phyloP scores from a whole-genome alignment of 2,329 filamentous ascomycete genomes.

The Hymenoscyphus infarciens region DNA sequence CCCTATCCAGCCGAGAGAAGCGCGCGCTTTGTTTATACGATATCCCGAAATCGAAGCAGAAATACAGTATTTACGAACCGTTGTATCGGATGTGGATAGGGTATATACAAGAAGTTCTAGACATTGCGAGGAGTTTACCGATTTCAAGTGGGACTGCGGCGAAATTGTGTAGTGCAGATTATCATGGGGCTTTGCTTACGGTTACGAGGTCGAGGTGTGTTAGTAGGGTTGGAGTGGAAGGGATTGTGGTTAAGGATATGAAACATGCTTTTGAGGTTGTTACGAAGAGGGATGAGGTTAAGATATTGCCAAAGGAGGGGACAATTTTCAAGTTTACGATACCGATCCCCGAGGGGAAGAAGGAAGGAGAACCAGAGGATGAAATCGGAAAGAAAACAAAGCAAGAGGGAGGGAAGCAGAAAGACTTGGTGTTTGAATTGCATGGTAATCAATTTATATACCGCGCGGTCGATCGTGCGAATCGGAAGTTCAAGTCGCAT shows the following conservation, averaged over 20 bases:
- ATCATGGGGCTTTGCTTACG: constrained; percentile 80
- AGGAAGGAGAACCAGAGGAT: constrained; percentile 22
- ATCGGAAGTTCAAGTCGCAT: constrained; percentile 86
- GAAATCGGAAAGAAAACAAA: constrained; percentile 23
- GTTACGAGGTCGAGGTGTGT: constrained; percentile 80
- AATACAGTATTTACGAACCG: constrained; percentile 73
- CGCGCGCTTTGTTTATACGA: constrained; percentile 70
- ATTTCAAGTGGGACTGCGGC: constrained; percentile 51
- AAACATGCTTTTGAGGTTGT: constrained; percentile 84
- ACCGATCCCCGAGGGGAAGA: constrained; percentile 37
- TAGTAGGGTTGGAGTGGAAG: constrained; percentile 75
- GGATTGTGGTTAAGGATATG: constrained; percentile 86
- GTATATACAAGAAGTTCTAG: constrained; percentile 81
- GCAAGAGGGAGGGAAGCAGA: constrained; percentile 22
- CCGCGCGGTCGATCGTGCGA: constrained; percentile 78
- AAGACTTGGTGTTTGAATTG: constrained; percentile 72
- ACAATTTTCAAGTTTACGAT: constrained; percentile 79
- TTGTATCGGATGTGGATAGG: constrained; percentile 76
- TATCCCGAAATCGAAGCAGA: constrained; percentile 63
- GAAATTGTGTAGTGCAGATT: constrained; percentile 81
- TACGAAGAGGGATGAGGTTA: constrained; percentile 66
- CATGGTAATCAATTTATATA: constrained; percentile 84
- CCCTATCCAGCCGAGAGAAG: constrained; percentile 77
- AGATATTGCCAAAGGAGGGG: constrained; percentile 84
- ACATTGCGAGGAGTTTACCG: constrained; percentile 39